Percentiles rank a stretch among this genome's conserved stretches.
phyloP scores from a whole-genome alignment of 345 rosid species.

The Salix koriyanagi region DNA sequence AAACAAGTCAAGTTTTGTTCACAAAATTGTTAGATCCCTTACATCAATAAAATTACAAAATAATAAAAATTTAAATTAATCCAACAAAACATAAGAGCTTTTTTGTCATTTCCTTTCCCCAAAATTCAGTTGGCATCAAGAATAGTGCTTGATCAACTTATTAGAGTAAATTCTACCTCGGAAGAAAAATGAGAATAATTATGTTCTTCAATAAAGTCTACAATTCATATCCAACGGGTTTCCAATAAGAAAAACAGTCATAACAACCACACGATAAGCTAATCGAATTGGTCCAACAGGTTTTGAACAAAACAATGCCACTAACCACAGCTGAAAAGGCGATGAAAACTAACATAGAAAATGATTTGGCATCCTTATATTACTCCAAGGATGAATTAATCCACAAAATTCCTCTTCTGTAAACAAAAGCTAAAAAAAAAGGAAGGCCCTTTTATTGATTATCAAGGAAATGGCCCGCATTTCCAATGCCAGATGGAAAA shows the following conservation, averaged over 20 bases:
- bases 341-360: background rate
- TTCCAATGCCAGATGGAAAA: background rate
- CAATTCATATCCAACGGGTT: background rate
- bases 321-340: background rate
- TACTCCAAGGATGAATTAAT: background rate
- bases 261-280: background rate
- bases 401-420: background rate
- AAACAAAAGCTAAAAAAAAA: background rate
- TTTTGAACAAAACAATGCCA: background rate
- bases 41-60: background rate
- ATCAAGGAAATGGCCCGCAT: background rate
- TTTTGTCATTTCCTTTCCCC: background rate
- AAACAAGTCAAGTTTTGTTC: background rate
- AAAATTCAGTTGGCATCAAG: background rate
- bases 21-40: background rate
- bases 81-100: background rate
- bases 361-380: background rate
- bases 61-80: background rate
- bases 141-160: background rate
- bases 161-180: background rate
- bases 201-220: background rate
- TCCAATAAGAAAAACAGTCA: background rate
- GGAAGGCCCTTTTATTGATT: background rate
- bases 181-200: background rate
- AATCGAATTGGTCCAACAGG: background rate